Evolutionary conservation across 306 rosid genomes (phyloP), one percentile per base, ranked within the genome.

Genomic region (Castanopsis chinensis): DNA sequence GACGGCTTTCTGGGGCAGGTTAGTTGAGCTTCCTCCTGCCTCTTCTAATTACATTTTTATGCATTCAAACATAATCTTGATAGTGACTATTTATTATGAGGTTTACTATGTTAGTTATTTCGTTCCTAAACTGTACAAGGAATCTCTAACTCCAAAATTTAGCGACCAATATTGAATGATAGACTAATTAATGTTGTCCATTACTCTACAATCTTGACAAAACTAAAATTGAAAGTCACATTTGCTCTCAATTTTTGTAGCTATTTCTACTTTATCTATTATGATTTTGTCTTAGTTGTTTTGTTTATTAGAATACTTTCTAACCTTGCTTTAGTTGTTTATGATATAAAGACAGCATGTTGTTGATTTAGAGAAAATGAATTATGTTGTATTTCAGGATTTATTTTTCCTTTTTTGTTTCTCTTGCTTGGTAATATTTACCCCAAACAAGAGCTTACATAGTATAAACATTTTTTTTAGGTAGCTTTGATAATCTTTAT

Each of bases 1-100:
- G 71, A 83, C 90, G 97, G 73, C 96, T 95, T 76, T 91, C 99
- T 45, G 83, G 78, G 69, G 90, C 98, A 76, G 98, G 98, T 93
- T 78, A 33, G 79, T 76, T 55, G 64, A 77, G 78, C 54, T 72
- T 59, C 32, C 68, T 71, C 18, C 76, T 58, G 51, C 68, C 51
- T 76, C n/a, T 41, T 21, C 32, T 61, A 20, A n/a, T 65, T 55
- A 4, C 15, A 30, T 23, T 54, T 43, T 37, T 61, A 58, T 18
- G 57, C 67, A 43, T 32, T 71, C 17, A 23, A 67, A 51, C 18
- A n/a, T 58, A 59, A 52, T 64, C 23, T n/a, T 73, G 73, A 28
- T 69, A 61, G 67, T 73, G 73, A 27, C 23, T 67, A 9, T 32
- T 32, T 65, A 67, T 64, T 17, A 27, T 64, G 70, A 11, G 45